Base-by-base conservation (phyloP, 2,329 filamentous ascomycete genomes). In the Fusarium bactridioides region DNA sequence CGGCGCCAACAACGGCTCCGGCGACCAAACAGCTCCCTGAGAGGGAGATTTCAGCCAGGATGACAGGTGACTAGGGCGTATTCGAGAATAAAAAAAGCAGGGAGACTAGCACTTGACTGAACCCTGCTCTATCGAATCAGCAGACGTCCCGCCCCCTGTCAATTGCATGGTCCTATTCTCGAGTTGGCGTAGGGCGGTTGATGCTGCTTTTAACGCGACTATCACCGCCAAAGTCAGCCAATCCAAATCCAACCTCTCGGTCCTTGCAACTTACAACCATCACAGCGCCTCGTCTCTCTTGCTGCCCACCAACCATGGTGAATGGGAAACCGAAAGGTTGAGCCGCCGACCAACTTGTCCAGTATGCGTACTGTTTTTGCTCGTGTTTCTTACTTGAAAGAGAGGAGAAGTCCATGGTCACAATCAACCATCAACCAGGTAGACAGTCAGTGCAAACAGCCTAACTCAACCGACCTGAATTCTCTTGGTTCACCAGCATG, bases 71-170 rank as follows among this genome's bases (percentile, higher is more conserved):
- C 73, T 66, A 74, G 74, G 73, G 73, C 65, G 67, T 50, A 59
- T 74, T 71, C 69, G 67, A 76, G 73, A 77, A 76, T 70, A 69
- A 69, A 74, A 76, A 77, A 76, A 75, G 72, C 62, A 77, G 29
- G 64, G 62, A 64, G 54, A 65, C 67, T 64, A 69, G 48, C 59
- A 55, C 43, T 61, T 29, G 45, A 27, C 37, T n/a, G 59, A 61
- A 45, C 69, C 72, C 41, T 69, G 66, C 48, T 43, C 58, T 25
- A 33, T 68, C 73, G 61, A 67, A 75, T 76, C 73, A 64, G 48
- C 35, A 61, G 64, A 50, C 64, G 67, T 72, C 65, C 70, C 58
- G 61, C 53, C 35, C 57, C 61, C 69, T 75, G 72, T 56, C 27
- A 56, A 31, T 35, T 38, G 33, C 29, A 40, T 53, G 31, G 40